Evolutionary conservation across 2,329 filamentous ascomycete species (phyloP).

Genomic region (Fusarium bactridioides): DNA sequence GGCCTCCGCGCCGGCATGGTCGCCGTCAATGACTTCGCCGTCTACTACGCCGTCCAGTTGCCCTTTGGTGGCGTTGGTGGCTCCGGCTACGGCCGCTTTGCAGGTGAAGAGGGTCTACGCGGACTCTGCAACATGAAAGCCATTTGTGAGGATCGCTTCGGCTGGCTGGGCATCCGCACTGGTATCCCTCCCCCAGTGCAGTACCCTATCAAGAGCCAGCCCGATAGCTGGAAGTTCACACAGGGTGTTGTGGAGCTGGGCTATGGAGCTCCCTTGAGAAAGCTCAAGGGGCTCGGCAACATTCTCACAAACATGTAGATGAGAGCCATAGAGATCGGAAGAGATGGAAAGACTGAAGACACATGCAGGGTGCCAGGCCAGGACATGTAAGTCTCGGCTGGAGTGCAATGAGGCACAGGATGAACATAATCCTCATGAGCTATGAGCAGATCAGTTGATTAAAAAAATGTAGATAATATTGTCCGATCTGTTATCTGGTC

Average conservation of each 20-base stretch:
- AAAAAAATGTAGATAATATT: neutral
- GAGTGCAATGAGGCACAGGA: neutral
- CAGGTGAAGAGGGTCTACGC: slow-evolving; percentile 85
- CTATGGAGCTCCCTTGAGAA: slow-evolving; percentile 56
- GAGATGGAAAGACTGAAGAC: neutral
- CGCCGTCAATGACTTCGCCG: slow-evolving; percentile 93
- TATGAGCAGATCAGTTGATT: neutral
- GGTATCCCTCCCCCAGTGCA: slow-evolving; percentile 80
- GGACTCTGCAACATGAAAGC: slow-evolving; percentile 88
- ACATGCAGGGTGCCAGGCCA: neutral
- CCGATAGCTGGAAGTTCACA: slow-evolving; percentile 70
- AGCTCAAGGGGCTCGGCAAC: slow-evolving; percentile 51
- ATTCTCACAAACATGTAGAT: slow-evolving; percentile 54
- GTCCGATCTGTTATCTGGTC: neutral
- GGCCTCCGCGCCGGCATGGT: slow-evolving; percentile 88
- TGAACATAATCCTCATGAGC: neutral
- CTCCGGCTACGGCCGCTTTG: slow-evolving; percentile 92
- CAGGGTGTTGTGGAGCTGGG: slow-evolving; percentile 68
- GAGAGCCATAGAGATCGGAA: neutral
- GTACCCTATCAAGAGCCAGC: slow-evolving; percentile 77
- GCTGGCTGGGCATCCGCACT: slow-evolving; percentile 71
- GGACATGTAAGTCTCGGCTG: neutral
- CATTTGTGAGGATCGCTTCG: slow-evolving; percentile 78
- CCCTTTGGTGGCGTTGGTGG: slow-evolving; percentile 93
- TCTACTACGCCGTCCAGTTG: slow-evolving; percentile 90